A percentile compares a stretch with the other conserved stretches of the same genome.
Conservation (phyloP, 768 basidiomycete genomes). For the Podaxis mareebaensis region DNA sequence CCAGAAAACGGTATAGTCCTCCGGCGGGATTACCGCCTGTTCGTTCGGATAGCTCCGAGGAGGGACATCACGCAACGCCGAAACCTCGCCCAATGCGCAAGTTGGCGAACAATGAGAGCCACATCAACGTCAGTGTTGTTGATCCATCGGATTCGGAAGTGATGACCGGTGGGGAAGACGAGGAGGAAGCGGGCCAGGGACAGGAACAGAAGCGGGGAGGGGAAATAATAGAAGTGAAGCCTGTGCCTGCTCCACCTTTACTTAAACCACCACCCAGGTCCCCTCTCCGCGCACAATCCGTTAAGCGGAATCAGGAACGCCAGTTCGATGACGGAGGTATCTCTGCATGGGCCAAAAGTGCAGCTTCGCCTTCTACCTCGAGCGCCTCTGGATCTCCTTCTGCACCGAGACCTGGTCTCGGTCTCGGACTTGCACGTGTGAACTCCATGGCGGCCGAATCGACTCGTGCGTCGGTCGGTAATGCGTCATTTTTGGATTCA, state of each 20-base stretch:
- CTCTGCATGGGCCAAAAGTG: slow-evolving; percentile 30
- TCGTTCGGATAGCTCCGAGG: slow-evolving; percentile 58
- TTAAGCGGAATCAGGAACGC: slow-evolving; percentile 21
- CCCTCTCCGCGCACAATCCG: slow-evolving; percentile 46
- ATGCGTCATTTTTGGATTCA: slow-evolving; percentile 38
- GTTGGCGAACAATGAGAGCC: slow-evolving; percentile 8
- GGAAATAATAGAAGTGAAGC: slow-evolving; percentile 32
- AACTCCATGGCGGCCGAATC: slow-evolving; percentile 36
- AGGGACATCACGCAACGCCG: slow-evolving; percentile 20
- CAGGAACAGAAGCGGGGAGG: slow-evolving; percentile 15
- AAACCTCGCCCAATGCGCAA: slow-evolving; percentile 12
- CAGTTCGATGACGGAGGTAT: slow-evolving; percentile 30
- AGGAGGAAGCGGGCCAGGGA: slow-evolving; percentile 22
- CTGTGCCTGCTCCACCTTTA: slow-evolving; percentile 39
- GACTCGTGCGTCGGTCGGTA: slow-evolving; percentile 34
- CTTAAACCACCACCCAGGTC: slow-evolving; percentile 45
- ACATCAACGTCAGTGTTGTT: slow-evolving; percentile 9
- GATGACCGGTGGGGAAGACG: slow-evolving; percentile 14
- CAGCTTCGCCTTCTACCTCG: slow-evolving; percentile 26
- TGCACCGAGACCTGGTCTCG: neutral
- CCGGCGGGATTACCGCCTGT: slow-evolving; percentile 51
- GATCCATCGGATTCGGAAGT: slow-evolving; percentile 20
- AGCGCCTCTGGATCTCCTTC: slow-evolving; percentile 1
- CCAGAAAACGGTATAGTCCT: slow-evolving; percentile 51
- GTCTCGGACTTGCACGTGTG: slow-evolving; percentile 8